Evolutionary conservation across 2,329 filamentous ascomycete species (phyloP).

Genomic region (Ceratocystis colombiana): DNA sequence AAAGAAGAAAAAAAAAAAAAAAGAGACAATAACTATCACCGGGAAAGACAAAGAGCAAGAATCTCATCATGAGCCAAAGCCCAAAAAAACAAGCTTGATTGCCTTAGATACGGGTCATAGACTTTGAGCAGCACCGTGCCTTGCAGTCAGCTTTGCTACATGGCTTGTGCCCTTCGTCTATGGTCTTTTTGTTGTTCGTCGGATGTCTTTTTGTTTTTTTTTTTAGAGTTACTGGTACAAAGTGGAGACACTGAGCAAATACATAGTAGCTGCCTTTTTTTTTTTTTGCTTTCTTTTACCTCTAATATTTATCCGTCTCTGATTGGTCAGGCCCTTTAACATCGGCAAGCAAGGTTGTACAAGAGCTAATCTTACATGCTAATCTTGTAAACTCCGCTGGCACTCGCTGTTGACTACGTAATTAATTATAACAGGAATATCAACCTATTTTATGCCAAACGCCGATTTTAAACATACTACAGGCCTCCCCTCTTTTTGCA

Average conservation of each 20-base stretch:
- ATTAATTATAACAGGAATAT: too few species aligned
- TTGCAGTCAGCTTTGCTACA: not conserved
- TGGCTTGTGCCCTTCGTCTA: not conserved
- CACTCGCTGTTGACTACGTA: too few species aligned
- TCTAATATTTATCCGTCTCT: not conserved
- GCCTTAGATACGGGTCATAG: not conserved
- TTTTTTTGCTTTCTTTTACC: not conserved
- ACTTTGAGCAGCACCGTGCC: not conserved
- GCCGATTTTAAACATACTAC: too few species aligned
- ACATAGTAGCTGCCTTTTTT: not conserved
- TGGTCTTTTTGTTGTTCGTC: not conserved
- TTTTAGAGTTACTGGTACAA: not conserved
- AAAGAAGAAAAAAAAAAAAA: not conserved
- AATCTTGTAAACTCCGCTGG: too few species aligned
- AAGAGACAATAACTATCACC: not conserved
- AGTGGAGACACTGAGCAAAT: not conserved
- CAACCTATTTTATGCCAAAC: too few species aligned
- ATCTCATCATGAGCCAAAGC: not conserved
- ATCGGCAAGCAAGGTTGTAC: too few species aligned
- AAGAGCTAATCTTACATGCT: too few species aligned
- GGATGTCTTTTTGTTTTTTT: not conserved
- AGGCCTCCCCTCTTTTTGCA: too few species aligned
- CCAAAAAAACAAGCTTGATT: not conserved
- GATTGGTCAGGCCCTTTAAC: not conserved
- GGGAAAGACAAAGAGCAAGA: not conserved